Evolutionary conservation across 2,329 filamentous ascomycete genomes (phyloP).

Genomic region (Paraphaeosphaeria minitans): DNA sequence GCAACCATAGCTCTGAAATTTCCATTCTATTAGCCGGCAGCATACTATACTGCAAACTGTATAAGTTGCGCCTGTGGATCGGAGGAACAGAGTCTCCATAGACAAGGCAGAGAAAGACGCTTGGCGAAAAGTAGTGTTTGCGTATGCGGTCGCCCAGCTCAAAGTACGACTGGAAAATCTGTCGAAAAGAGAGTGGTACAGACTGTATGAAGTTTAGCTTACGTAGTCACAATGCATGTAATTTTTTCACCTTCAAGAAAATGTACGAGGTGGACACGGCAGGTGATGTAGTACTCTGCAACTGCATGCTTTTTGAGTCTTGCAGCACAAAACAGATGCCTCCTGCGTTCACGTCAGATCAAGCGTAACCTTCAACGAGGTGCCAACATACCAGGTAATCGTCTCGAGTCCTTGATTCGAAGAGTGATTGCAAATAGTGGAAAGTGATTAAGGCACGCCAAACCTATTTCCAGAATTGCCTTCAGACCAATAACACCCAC

Average conservation of each 20-base stretch:
- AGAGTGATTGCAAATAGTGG: slow-evolving; percentile 97
- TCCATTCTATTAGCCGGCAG: slow-evolving; percentile 80
- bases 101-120: slow-evolving; percentile 83
- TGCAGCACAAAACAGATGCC: slow-evolving; percentile 90
- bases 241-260: slow-evolving; percentile 71
- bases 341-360: slow-evolving; percentile 47
- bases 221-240: not conserved
- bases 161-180: slow-evolving; percentile 97
- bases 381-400: slow-evolving; percentile 72
- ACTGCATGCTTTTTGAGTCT: slow-evolving; percentile 61
- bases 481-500: slow-evolving; percentile 96
- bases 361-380: not conserved
- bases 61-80: slow-evolving; percentile 91
- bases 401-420: slow-evolving; percentile 86
- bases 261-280: slow-evolving; percentile 77
- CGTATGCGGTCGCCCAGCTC: slow-evolving; percentile 90
- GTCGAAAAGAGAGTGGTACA: slow-evolving; percentile 84
- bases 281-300: slow-evolving; percentile 39
- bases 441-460: slow-evolving; percentile 96
- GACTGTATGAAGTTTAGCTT: slow-evolving; percentile 51
- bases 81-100: slow-evolving; percentile 94
- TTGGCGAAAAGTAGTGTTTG: slow-evolving; percentile 91
- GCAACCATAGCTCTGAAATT: slow-evolving; percentile 84
- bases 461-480: slow-evolving; percentile 84
- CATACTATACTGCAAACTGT: slow-evolving; percentile 98